Evolutionary conservation across 2,329 filamentous ascomycete species (phyloP), one percentile per base, ranked within the genome.

Genomic region (Rosellinia necatrix): DNA sequence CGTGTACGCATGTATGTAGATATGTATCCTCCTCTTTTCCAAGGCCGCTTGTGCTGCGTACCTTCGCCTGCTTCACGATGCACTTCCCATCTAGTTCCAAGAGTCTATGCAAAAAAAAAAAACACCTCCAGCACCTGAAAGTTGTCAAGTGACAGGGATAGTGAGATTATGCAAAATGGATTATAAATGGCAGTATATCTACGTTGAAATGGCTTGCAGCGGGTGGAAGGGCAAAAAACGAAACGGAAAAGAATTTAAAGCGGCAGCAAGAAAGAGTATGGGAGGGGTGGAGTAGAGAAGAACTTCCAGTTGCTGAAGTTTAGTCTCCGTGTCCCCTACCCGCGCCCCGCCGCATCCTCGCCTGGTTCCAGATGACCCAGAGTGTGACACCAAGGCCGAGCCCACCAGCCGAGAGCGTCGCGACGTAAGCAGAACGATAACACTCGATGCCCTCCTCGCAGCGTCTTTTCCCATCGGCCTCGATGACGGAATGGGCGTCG

Each of bases 391-490:
- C 71, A 1, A 94, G 77, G 0, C 90, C 92, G 1, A 87, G 66
- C 0, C 87, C 70, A 60, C 90, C 92, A 0, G 90, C 86, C 17
- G 79, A 78, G 12, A 96, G 79, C 1, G 93, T 96, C 48, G 92
- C 81, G 64, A 84, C 82, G 70, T 97, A 97, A 1, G 93, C 92
- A 2, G 83, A 78, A 25, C 83, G 81, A 74, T 97, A 97, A 72
- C 93, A 97, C 17, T 81, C 78, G 9, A 93, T 73, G 0, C 94
- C 94, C 22, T 93, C 85, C 17, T 81, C 78, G 70, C 94, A 97
- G 17, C 85, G 82, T 25, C 88, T 81, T 63, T 91, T 86, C 17
- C 91, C 91, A 37, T 84, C 81, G 0, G 82, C 79, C 17, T 84
- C 81, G 8, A 91, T 76, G 29, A 87, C 74, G 19, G 88, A 92